A percentile compares a stretch with the other conserved stretches of the same genome.
Conservation (phyloP, 352 stramenopile species). For the Aphanomyces astaci region DNA sequence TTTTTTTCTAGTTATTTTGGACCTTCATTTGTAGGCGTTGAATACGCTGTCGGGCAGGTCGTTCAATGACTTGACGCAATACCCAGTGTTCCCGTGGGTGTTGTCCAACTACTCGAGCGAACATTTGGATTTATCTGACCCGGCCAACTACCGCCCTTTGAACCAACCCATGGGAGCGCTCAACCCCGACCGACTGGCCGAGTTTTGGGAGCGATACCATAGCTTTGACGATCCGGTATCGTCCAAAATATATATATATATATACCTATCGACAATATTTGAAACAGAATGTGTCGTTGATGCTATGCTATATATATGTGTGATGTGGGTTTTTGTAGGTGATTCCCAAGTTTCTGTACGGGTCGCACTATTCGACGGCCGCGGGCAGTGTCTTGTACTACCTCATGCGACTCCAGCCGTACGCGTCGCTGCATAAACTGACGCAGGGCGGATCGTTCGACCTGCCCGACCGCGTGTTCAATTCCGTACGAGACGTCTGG, state of each 20-base stretch:
- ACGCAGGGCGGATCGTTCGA: slow-evolving; percentile 97
- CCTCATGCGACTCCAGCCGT: slow-evolving; percentile 97
- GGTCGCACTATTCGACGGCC: slow-evolving; percentile 96
- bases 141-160: slow-evolving; percentile 92
- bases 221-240: slow-evolving; percentile 73
- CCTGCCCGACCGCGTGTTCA: slow-evolving; percentile 96
- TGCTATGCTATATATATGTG: no score
- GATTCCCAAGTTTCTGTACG: slow-evolving; percentile 85
- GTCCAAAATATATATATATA: no score
- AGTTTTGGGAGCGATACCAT: slow-evolving; percentile 95
- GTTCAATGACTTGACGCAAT: slow-evolving; percentile 93
- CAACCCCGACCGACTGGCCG: slow-evolving; percentile 86
- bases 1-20: slow-evolving; percentile 6
- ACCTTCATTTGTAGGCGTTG: slow-evolving; percentile 31
- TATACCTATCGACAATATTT: no score
- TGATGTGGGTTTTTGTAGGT: no score
- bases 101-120: slow-evolving; percentile 68
- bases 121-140: slow-evolving; percentile 73
- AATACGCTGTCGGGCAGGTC: slow-evolving; percentile 86
- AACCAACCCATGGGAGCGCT: slow-evolving; percentile 97
- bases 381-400: slow-evolving; percentile 97
- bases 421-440: slow-evolving; percentile 92
- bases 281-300: no score
- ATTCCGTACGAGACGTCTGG: slow-evolving; percentile 94
- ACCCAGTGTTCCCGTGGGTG: slow-evolving; percentile 93